Base-by-base conservation (phyloP, 805 yeast genomes). In the Torulaspora quercuum region DNA sequence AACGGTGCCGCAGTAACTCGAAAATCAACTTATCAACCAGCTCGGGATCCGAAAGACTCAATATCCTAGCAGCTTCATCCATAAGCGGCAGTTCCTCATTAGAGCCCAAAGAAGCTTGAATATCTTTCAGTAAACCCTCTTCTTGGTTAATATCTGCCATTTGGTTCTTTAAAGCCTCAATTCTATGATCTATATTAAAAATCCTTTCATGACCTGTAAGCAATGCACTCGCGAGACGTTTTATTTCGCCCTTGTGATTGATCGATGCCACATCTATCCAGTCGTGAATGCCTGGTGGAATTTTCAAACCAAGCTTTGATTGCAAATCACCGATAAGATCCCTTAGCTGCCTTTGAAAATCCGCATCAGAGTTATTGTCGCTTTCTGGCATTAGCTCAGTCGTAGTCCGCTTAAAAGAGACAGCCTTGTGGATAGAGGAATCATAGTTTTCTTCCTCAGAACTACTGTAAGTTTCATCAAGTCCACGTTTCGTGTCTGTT, bases 401-500 rank as follows among this genome's bases (percentile, higher is more conserved):
- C 6, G 36, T 34, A 7, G 36, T 33, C 21, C 35, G 34, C 11
- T 44, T 44, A 27, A 47, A 49, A 7, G 38, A 22, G 1, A 49
- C 41, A 8, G 15, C 31, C 28, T 15, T 42, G 17, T 19, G 28
- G 18, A 14, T 26, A 20, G 18, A 16, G 7, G 25, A 18, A 22
- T 15, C 23, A n/a, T n/a, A n/a, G n/a, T 19, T 22, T 18, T 31
- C 41, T 4, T 35, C 49, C 12, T 46, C 51, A 28, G 54, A 46
- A 31, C 49, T 46, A 7, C 31, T 29, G 2, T 28, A 16, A 4
- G 25, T 12, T 7, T 45, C 44, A 20, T 47, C 48, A 11, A 45
- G 39, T 6, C 45, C 44, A 21, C 42, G 44, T 8, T 42, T 39
- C n/a, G 53, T 45, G 12, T 38, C 61, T 48, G 24, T 71, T 56